phyloP scores from a whole-genome alignment of 148 eudicot genomes.

The Rhododendron ovatum region DNA sequence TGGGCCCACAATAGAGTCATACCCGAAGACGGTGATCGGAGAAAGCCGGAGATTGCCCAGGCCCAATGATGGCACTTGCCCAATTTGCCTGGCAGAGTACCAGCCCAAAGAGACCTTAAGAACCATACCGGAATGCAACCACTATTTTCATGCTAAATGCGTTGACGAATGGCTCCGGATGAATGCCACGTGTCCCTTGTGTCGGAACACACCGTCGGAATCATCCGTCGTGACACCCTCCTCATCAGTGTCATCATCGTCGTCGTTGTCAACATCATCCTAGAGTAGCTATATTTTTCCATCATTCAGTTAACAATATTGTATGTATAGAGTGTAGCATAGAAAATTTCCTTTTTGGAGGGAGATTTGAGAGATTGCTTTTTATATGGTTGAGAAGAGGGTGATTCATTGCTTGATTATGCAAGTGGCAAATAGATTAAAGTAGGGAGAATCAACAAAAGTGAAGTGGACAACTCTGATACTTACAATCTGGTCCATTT shows the following conservation, averaged over 20 bases:
- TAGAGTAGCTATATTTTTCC: neutral
- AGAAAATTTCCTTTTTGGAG: neutral
- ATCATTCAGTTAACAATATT: neutral
- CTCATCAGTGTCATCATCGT: neutral
- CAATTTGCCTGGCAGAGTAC: constrained; percentile 76
- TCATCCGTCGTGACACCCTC: constrained; percentile 15
- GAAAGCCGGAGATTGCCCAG: constrained; percentile 44
- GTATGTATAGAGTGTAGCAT: neutral
- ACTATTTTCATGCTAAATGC: constrained; percentile 73
- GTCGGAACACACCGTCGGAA: constrained; percentile 56
- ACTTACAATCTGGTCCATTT: neutral
- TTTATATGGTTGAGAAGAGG: neutral
- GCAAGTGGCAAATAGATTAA: neutral
- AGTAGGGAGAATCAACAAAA: neutral
- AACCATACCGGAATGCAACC: constrained; percentile 73
- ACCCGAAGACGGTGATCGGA: neutral
- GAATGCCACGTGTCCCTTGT: constrained; percentile 76
- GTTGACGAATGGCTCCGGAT: constrained; percentile 81
- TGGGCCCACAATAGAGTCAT: constrained; percentile 2
- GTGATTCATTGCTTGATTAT: neutral
- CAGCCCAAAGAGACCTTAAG: constrained; percentile 58
- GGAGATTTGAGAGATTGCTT: neutral
- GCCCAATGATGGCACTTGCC: constrained; percentile 43
- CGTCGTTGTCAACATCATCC: neutral
- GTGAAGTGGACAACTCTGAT: neutral